These are phyloP conservation scores for Mitragyna speciosa DNA, from an alignment of 257 asterid genomes.

Conservation along the genomic window DNA sequence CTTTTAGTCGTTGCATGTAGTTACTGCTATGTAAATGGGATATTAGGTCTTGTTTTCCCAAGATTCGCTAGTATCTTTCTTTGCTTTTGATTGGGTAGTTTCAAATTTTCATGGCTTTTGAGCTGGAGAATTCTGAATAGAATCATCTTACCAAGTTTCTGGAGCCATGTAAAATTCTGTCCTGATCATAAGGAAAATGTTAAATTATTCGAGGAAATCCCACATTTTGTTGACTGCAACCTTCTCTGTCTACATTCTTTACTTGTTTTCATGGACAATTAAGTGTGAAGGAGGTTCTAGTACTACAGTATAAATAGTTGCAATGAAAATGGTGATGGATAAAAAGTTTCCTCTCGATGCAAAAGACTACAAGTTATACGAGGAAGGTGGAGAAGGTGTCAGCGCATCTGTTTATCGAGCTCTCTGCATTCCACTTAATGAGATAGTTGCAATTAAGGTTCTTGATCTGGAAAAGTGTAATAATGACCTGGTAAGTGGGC, in stretches of 20 bases:
- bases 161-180: slow-evolving; percentile 15
- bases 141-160: slow-evolving; percentile 3
- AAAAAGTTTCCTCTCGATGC: slow-evolving; percentile 77
- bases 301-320: slow-evolving; percentile 29
- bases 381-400: slow-evolving; percentile 98
- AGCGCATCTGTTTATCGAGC: slow-evolving; percentile 95
- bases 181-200: slow-evolving; percentile 20
- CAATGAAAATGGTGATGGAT: slow-evolving; percentile 50
- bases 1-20: not conserved
- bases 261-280: slow-evolving; percentile 27
- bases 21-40: not conserved
- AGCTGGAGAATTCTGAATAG: not conserved
- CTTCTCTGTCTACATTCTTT: slow-evolving; percentile 21
- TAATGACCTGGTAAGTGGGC: slow-evolving; percentile 80
- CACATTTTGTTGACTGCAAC: slow-evolving; percentile 23
- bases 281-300: slow-evolving; percentile 25
- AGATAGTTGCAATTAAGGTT: slow-evolving; percentile 92
- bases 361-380: slow-evolving; percentile 64
- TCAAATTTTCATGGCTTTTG: not conserved
- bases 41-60: not conserved
- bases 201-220: slow-evolving; percentile 34
- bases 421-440: slow-evolving; percentile 73
- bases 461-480: slow-evolving; percentile 97
- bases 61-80: not conserved
- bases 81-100: not conserved